Base-by-base conservation (phyloP, 2,329 filamentous ascomycete species). In the Calonectria fujianensis region DNA sequence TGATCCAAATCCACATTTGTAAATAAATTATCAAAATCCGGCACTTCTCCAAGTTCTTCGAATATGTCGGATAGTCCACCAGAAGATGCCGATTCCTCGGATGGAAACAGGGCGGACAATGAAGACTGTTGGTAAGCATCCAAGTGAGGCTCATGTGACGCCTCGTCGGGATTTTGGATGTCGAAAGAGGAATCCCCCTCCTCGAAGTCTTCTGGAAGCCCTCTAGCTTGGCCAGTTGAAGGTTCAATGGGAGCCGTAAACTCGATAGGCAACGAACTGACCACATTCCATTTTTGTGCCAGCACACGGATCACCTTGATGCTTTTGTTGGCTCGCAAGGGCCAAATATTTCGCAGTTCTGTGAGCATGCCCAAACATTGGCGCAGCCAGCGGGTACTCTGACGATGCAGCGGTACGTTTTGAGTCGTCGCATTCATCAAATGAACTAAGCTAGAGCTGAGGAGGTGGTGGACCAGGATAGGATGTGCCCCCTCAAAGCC, bases 261-360 rank as follows among this genome's bases (percentile, higher is more conserved):
- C 57, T 63, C 57, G 27, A 63, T 13, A 5, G 57, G 57, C 9
- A 63, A 39, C 3, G 57, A 63, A 27, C 39, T 63, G 14, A 63
- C 57, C 14, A 63, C 57, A 10, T 63, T 63, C 57, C 57, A 63
- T 16, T 63, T 63, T 16, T 63, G 57, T 14, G 57, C 57, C 24
- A 63, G 57, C 11, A 63, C 57, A 2, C 57, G 57, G 20, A 63
- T 63, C 1, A 63, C 57, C 27, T 63, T 63, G 35, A 63, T 63
- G 32, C 57, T 63, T 39, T 63, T 63, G 7, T 41, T 63, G 24
- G 57, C 57, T 20, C 57, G 24, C n/a, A 63, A 11, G 1, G 57
- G 57, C 57, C 57, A 63, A 9, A 63, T 41, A 2, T 39, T 41
- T 5, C 35, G 39, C 1, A 63, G 57, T 7, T 63, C 57, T 3